These are phyloP conservation scores for Nigrospora osmanthi DNA, from an alignment of 2,329 filamentous ascomycete species.

Conservation along the genomic window DNA sequence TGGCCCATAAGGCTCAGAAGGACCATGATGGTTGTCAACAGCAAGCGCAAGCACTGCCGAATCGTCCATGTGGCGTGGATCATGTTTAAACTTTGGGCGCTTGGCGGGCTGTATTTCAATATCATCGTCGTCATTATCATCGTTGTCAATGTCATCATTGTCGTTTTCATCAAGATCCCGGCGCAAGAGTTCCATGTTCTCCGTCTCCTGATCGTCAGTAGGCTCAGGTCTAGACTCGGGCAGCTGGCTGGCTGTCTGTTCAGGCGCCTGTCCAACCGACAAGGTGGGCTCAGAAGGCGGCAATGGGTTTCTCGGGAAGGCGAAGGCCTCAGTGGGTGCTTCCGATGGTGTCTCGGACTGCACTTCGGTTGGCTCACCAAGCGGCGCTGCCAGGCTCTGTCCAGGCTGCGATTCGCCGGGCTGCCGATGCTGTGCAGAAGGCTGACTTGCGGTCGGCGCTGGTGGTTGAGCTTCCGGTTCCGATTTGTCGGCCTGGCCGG, in stretches of 20 bases:
- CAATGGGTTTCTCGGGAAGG: too few relatives aligned
- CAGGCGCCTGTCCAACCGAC: too few relatives aligned
- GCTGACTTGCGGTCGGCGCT: neutral
- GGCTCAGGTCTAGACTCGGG: neutral
- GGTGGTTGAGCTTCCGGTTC: neutral
- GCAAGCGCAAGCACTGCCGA: slow-evolving; percentile 19
- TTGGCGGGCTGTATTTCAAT: slow-evolving; percentile 21
- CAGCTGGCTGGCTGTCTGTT: too few relatives aligned
- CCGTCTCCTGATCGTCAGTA: neutral
- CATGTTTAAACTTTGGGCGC: slow-evolving; percentile 19
- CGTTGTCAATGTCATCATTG: neutral
- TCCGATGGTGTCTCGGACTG: too few relatives aligned
- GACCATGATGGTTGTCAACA: slow-evolving; percentile 14
- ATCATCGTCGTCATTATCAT: slow-evolving; percentile 8
- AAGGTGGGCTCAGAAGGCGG: too few relatives aligned
- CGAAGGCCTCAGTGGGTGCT: too few relatives aligned
- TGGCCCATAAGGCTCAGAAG: slow-evolving; percentile 14
- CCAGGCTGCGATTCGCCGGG: neutral
- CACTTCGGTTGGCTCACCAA: too few relatives aligned
- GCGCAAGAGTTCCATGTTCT: neutral
- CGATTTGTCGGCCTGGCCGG: neutral
- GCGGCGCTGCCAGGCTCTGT: neutral
- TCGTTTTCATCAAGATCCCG: slow-evolving; percentile 8
- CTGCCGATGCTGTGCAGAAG: neutral
- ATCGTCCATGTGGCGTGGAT: slow-evolving; percentile 12